Conservation (phyloP, 768 basidiomycete species). For the Rossbeevera mucosa region DNA sequence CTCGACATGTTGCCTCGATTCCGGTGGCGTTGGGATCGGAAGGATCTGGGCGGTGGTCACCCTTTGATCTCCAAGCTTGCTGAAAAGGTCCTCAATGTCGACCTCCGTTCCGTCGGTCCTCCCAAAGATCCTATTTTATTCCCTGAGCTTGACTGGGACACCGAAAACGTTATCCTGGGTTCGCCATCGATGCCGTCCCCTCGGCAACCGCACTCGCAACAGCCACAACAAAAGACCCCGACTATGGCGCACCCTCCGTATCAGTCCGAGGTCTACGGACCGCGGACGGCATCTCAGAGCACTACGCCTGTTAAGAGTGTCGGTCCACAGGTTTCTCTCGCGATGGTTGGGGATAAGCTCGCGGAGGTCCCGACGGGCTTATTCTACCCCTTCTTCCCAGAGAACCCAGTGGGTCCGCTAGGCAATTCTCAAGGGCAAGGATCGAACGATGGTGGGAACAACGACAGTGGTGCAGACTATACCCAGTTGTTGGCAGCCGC, state of each 20-base stretch:
- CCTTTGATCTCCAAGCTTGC: constrained; percentile 82
- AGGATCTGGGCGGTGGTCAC: constrained; percentile 72
- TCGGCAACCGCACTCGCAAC: constrained; percentile 25
- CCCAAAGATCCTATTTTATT: constrained; percentile 40
- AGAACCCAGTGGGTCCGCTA: constrained; percentile 35
- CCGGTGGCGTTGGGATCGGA: constrained; percentile 90
- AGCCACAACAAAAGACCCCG: constrained; percentile 36
- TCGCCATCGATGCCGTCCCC: constrained; percentile 26
- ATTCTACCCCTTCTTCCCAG: constrained; percentile 79
- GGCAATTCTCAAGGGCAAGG: constrained; percentile 15
- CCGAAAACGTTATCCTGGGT: constrained; percentile 30
- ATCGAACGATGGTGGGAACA: constrained; percentile 14
- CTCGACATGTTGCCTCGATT: constrained; percentile 85
- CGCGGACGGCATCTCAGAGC: constrained; percentile 24
- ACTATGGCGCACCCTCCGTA: constrained; percentile 32
- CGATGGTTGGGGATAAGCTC: constrained; percentile 35
- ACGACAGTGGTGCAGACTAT: constrained; percentile 38
- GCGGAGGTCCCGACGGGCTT: constrained; percentile 64
- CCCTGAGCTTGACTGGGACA: constrained; percentile 44
- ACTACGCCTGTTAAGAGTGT: constrained; percentile 27
- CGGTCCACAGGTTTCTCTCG: constrained; percentile 18
- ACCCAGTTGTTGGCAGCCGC: constrained; percentile 54
- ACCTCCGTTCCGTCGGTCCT: constrained; percentile 52
- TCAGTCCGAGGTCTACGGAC: constrained; percentile 33
- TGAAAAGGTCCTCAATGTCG: constrained; percentile 72